These are phyloP conservation scores for Cruciata laevipes DNA, from an alignment of 257 asterid species.

Conservation along the genomic window DNA sequence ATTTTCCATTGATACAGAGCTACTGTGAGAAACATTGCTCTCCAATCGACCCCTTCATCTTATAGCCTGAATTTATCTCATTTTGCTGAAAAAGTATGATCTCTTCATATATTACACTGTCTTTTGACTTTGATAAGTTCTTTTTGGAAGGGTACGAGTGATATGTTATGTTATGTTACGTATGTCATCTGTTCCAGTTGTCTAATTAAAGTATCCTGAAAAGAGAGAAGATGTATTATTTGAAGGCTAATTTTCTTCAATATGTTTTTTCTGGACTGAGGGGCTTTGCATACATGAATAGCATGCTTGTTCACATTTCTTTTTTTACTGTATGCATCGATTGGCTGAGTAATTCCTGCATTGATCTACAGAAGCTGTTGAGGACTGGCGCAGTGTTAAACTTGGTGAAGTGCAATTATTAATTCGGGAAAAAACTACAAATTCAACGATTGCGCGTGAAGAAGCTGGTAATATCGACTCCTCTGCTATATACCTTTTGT, in stretches of 20 bases:
- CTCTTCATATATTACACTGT: background rate
- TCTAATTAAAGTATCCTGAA: background rate
- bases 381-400: conserved; percentile 65
- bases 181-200: background rate
- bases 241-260: background rate
- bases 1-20: background rate
- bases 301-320: background rate
- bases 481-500: conserved; percentile 2
- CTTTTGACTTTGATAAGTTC: background rate
- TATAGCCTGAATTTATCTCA: background rate
- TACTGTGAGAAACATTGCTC: background rate
- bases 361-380: conserved; percentile 54
- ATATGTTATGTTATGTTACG: background rate
- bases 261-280: background rate
- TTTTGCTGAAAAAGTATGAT: background rate
- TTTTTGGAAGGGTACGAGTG: background rate
- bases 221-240: background rate
- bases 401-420: conserved; percentile 47
- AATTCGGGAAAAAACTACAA: conserved; percentile 33
- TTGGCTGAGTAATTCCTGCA: conserved; percentile 8
- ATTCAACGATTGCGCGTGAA: conserved; percentile 50
- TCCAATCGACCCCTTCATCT: background rate
- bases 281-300: too few species aligned
- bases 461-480: conserved; percentile 58
- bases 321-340: background rate